Evolutionary conservation across 805 yeast species (phyloP), one percentile per base, ranked within the genome.

Genomic region (Lipomyces sp.): DNA sequence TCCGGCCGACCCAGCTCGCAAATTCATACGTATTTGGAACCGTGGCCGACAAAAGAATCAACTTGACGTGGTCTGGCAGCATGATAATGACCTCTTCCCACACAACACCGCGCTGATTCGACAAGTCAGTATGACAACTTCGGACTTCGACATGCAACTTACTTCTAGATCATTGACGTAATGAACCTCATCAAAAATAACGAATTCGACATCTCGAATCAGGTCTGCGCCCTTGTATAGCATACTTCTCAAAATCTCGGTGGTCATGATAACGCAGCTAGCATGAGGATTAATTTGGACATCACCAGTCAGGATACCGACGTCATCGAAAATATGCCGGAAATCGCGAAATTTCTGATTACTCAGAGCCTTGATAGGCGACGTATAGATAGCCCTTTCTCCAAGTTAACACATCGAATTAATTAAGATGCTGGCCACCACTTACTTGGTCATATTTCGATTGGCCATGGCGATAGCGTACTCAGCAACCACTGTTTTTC

Each of bases 51-150:
- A 95, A 81, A 53, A 95, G 80, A 69, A 95, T 92, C 73, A 90
- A 90, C 75, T 94, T 94, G 65, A 95, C 95, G 75, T 95, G 98
- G 70, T 93, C 97, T 0, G 99, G 99, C 42, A 95, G 81, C 97
- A 95, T 92, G 72, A 95, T 95, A 68, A 95, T 95, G 30, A 95
- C 98, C 79, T 95, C 99, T 80, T 95, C 99, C 99, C 99, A 95
- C 2, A 95, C 99, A 13, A 95, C 99, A 75, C 99, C 99, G 77
- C 99, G 87, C 74, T 59, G 30, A 29, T 42, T 42, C 48, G 48
- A 42, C 37, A 15, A 29, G 50, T 37, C 35, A 55, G 33, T 29
- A 30, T 18, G 35, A 30, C 13, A 55, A n/a, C 18, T 15, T 29
- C 45, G 11, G 45, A 15, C 8, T 10, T 30, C 11, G 6, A 13